phyloP scores from a whole-genome alignment of 192 early-diverging fungal genomes.

The Umbelopsis vinacea region DNA sequence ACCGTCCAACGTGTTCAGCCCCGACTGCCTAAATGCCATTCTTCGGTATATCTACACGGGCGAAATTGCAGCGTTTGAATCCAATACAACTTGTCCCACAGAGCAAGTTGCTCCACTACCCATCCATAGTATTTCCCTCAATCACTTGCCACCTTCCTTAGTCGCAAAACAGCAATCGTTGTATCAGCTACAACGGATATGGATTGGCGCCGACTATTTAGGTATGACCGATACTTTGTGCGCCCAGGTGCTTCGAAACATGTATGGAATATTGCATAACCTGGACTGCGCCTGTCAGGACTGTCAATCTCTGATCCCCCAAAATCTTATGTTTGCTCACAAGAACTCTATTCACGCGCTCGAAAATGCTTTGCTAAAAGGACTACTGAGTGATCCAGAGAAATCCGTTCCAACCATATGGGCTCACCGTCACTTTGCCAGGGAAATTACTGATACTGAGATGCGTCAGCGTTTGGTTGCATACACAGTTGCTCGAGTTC shows the following conservation, averaged over 20 bases:
- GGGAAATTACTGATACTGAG: slow-evolving; percentile 10
- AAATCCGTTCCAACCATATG: slow-evolving; percentile 29
- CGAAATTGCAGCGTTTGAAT: not conserved
- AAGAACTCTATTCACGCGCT: slow-evolving; percentile 17
- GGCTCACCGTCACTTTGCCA: slow-evolving; percentile 26
- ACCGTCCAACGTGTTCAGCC: slow-evolving; percentile 13
- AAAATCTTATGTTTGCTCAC: slow-evolving; percentile 14
- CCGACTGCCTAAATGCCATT: slow-evolving; percentile 9
- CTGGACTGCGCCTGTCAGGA: slow-evolving; percentile 24
- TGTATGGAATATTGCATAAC: slow-evolving; percentile 19
- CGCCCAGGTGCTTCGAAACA: not conserved
- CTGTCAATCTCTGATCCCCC: slow-evolving; percentile 18
- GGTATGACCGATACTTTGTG: slow-evolving; percentile 31
- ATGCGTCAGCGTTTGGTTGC: slow-evolving; percentile 8
- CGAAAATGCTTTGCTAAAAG: not conserved
- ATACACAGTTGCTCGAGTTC: slow-evolving; percentile 22
- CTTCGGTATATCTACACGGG: slow-evolving; percentile 35
- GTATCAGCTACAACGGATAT: slow-evolving; percentile 23
- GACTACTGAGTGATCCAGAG: slow-evolving; percentile 32
- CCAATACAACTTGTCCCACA: not conserved
- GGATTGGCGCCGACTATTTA: slow-evolving; percentile 34
- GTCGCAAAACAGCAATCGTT: not conserved
- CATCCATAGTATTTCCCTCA: not conserved
- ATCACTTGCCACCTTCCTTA: not conserved
- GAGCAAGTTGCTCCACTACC: slow-evolving; percentile 1